Conservation (phyloP, 139 green algal species). For the Chara braunii region DNA sequence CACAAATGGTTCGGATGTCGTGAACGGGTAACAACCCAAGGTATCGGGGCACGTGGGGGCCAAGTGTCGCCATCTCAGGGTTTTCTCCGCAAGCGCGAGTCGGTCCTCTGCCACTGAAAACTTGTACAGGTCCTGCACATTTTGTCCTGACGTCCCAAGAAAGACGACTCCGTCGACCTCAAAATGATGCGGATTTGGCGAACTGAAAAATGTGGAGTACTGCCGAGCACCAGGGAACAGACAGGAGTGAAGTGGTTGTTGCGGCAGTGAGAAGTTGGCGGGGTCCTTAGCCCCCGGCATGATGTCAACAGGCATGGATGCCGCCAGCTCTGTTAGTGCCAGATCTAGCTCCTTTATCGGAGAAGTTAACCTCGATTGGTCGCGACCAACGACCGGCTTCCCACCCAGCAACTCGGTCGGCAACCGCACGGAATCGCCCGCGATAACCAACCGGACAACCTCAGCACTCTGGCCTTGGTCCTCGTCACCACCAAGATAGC, state of each 20-base stretch:
- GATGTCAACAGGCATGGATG: slow-evolving; percentile 78
- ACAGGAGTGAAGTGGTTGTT: slow-evolving; percentile 85
- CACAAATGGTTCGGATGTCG: slow-evolving; percentile 86
- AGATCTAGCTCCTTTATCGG: slow-evolving; percentile 38
- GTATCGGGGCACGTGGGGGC: slow-evolving; percentile 93
- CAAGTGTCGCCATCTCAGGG: slow-evolving; percentile 79
- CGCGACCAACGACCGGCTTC: slow-evolving; percentile 6
- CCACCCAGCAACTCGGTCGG: neutral
- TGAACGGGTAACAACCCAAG: slow-evolving; percentile 81
- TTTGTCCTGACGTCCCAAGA: slow-evolving; percentile 82
- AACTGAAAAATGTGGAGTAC: slow-evolving; percentile 48
- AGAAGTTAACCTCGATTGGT: neutral
- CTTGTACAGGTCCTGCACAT: slow-evolving; percentile 75
- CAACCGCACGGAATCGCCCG: slow-evolving; percentile 43
- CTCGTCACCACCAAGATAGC: slow-evolving; percentile 59
- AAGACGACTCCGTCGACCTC: slow-evolving; percentile 51
- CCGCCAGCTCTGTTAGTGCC: slow-evolving; percentile 37
- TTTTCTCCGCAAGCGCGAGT: slow-evolving; percentile 59
- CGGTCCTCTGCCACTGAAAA: slow-evolving; percentile 49
- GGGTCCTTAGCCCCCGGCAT: slow-evolving; percentile 88
- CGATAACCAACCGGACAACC: slow-evolving; percentile 67
- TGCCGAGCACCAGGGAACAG: slow-evolving; percentile 59
- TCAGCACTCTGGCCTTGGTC: neutral
- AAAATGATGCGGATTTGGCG: slow-evolving; percentile 88
- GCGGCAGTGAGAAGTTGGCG: slow-evolving; percentile 81